These are phyloP conservation scores for Clavispora phyllophila DNA, from an alignment of 805 yeast species.

Conservation along the genomic window DNA sequence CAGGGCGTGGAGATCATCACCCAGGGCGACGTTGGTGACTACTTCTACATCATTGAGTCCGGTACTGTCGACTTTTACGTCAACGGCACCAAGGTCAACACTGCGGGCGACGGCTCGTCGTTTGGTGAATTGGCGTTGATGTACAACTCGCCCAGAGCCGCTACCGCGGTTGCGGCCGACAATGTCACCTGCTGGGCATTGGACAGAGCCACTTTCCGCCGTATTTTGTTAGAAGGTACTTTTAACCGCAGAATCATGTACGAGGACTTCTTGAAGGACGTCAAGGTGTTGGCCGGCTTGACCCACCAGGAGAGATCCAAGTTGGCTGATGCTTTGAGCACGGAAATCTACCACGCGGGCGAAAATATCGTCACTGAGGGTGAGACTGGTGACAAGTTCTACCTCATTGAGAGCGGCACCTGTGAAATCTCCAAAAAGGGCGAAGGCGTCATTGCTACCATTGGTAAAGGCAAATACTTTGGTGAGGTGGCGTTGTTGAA, in stretches of 20 bases:
- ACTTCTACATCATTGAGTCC: constrained; percentile 75
- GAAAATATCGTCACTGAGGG: constrained; percentile 80
- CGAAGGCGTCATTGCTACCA: constrained; percentile 54
- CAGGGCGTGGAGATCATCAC: constrained; percentile 64
- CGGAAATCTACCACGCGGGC: constrained; percentile 67
- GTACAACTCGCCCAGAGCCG: constrained; percentile 98
- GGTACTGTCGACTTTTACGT: constrained; percentile 82
- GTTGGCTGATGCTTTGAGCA: constrained; percentile 89
- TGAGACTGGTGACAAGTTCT: constrained; percentile 49
- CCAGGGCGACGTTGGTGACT: constrained; percentile 96
- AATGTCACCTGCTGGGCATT: constrained; percentile 76
- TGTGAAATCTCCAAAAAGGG: constrained; percentile 67
- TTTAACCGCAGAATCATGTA: constrained; percentile 86
- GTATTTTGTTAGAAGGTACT: constrained; percentile 86
- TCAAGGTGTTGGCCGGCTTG: constrained; percentile 71
- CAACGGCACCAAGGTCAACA: constrained; percentile 62
- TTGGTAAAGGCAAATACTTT: constrained; percentile 84
- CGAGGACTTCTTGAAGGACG: constrained; percentile 81
- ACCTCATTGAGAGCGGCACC: constrained; percentile 61
- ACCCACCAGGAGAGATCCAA: constrained; percentile 80
- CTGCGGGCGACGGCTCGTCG: constrained; percentile 80
- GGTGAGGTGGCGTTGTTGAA: constrained; percentile 93
- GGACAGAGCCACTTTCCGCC: constrained; percentile 88
- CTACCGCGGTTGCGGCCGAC: constrained; percentile 74
- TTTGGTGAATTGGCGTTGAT: constrained; percentile 96